A percentile compares a stretch with the other conserved stretches of the same genome.
These are phyloP conservation scores for Usnea hakonensis DNA, from an alignment of 495 filamentous ascomycete species.

Conservation along the genomic window DNA sequence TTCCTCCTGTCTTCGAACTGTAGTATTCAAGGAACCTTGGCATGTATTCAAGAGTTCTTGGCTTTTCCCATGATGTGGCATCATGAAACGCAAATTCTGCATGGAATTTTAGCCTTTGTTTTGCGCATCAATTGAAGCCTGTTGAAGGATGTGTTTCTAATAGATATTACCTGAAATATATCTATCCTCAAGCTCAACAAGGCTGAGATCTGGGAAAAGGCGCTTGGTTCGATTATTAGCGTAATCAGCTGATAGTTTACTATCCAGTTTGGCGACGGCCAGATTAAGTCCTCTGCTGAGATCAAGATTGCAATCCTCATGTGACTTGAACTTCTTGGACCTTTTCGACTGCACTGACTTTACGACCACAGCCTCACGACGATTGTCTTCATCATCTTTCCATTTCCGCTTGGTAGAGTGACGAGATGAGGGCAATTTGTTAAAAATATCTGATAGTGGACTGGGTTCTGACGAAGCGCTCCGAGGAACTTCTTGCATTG, in stretches of 20 bases:
- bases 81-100: slow-evolving; percentile 55
- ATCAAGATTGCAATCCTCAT: slow-evolving; percentile 53
- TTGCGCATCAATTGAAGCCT: not conserved
- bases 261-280: slow-evolving; percentile 75
- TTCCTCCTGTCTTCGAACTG: slow-evolving; percentile 39
- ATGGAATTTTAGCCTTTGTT: slow-evolving; percentile 17
- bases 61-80: slow-evolving; percentile 61
- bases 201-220: slow-evolving; percentile 71
- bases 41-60: slow-evolving; percentile 58
- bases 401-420: slow-evolving; percentile 5
- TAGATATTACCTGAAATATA: slow-evolving; percentile 67
- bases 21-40: slow-evolving; percentile 68
- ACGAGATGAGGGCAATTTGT: not conserved
- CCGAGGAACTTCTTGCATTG: not conserved
- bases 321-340: slow-evolving; percentile 40
- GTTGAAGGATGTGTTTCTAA: not conserved
- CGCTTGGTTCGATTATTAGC: slow-evolving; percentile 67
- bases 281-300: slow-evolving; percentile 65
- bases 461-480: not conserved
- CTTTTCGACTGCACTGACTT: slow-evolving; percentile 42
- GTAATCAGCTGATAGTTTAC: slow-evolving; percentile 74
- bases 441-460: not conserved
- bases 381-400: not conserved
- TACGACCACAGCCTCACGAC: not conserved
- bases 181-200: slow-evolving; percentile 73